Percentiles rank a stretch among this genome's conserved stretches.
Conservation (phyloP, 495 filamentous ascomycete genomes). For the Diplogelasinospora grovesii region DNA sequence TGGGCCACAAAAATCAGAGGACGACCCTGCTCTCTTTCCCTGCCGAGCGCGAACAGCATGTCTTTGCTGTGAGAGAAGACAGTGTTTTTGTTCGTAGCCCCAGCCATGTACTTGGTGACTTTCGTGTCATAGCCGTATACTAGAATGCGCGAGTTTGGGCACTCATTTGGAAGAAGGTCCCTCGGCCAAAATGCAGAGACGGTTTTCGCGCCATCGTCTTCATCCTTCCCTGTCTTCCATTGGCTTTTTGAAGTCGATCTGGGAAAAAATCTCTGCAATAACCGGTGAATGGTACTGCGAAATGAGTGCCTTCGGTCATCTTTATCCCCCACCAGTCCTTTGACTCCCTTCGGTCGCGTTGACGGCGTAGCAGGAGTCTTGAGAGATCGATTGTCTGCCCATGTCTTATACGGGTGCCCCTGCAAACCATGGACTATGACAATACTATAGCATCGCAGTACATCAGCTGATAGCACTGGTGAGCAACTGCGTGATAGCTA, state of each 20-base stretch:
- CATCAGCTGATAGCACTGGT: too few relatives aligned
- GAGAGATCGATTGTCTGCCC: conserved; percentile 10
- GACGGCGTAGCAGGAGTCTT: neutral
- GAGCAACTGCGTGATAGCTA: too few relatives aligned
- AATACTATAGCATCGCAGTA: too few relatives aligned
- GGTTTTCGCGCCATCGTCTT: neutral
- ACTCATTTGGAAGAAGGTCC: conserved; percentile 29
- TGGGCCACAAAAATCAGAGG: conserved; percentile 37
- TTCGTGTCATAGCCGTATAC: conserved; percentile 37
- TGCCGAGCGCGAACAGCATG: conserved; percentile 21
- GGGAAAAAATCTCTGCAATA: too few relatives aligned
- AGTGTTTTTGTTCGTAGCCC: conserved; percentile 19
- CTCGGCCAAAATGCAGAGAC: conserved; percentile 27
- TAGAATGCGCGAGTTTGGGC: conserved; percentile 28
- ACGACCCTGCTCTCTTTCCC: conserved; percentile 10
- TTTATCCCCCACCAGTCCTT: neutral
- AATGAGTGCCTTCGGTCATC: neutral
- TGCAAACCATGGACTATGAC: conserved; percentile 27
- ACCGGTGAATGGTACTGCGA: neutral
- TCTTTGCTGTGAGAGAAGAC: conserved; percentile 31
- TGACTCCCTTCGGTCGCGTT: neutral
- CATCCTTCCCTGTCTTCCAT: neutral
- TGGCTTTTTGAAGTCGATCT: neutral
- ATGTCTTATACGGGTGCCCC: conserved; percentile 23
- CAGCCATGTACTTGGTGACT: conserved; percentile 22